A percentile compares a stretch with the other conserved stretches of the same genome.
These are phyloP conservation scores for Andrographis paniculata DNA, from an alignment of 305 asterid genomes.

Conservation along the genomic window DNA sequence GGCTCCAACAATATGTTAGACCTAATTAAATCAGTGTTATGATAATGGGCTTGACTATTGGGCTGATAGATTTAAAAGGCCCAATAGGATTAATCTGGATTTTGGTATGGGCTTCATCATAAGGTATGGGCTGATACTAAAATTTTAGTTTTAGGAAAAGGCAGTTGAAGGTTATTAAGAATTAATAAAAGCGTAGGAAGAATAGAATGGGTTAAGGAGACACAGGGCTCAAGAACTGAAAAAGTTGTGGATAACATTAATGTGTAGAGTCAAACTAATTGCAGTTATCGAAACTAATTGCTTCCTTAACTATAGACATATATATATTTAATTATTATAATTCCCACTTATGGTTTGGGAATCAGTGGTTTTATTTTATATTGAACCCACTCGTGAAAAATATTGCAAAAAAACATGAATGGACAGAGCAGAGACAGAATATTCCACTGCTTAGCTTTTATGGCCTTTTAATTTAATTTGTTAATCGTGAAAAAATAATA, in stretches of 20 bases:
- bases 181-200: neutral
- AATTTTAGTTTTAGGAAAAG: too few species aligned
- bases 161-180: neutral
- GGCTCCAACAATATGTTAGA: too few species aligned
- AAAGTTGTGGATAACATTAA: slow-evolving; percentile 5
- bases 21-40: too few species aligned
- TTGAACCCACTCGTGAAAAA: slow-evolving; percentile 15
- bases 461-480: too few species aligned
- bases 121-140: too few species aligned
- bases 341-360: slow-evolving; percentile 18
- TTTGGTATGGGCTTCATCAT: too few species aligned
- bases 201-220: neutral
- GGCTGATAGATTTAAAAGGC: too few species aligned
- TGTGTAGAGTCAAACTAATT: slow-evolving; percentile 16
- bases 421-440: slow-evolving; percentile 1
- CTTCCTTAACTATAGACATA: slow-evolving; percentile 23
- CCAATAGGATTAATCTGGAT: too few species aligned
- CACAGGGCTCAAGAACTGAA: slow-evolving; percentile 35
- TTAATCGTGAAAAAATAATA: too few species aligned
- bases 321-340: neutral
- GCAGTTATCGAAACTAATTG: slow-evolving; percentile 22
- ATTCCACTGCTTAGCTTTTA: slow-evolving; percentile 14
- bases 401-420: neutral
- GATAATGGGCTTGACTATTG: too few species aligned
- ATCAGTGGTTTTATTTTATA: slow-evolving; percentile 14